Evolutionary conservation across 2,329 filamentous ascomycete genomes (phyloP), one percentile per base, ranked within the genome.

Genomic region (Uncinocarpus reesii): DNA sequence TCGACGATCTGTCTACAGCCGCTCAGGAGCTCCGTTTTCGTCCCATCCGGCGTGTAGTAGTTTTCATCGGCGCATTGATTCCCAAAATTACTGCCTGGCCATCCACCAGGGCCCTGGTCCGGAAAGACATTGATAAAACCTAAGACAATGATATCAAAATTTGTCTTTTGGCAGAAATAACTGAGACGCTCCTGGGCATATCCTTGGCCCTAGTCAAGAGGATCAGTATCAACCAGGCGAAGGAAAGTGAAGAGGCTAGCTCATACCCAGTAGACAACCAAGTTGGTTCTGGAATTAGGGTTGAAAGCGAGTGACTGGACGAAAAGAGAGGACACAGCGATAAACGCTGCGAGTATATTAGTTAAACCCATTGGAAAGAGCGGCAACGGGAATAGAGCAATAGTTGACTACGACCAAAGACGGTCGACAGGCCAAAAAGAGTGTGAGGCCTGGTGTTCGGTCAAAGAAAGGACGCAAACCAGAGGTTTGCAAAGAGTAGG

Each of bases 401-500:
- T 20, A n/a, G n/a, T n/a, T n/a, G n/a, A n/a, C 26, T 31, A 7
- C 10, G 21, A 32, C 13, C 16, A 20, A 37, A 29, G 38, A 47
- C 11, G 38, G 65, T 61, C 58, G 26, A 21, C 58, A 65, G 62
- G 58, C 63, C 52, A 50, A 62, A 63, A 60, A 58, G 65, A 64
- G 54, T 54, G 56, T 50, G 35, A 24, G 42, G 37, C 42, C 42
- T 52, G 54, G 28, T 47, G 31, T 24, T 35, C 56, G 59, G 58
- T 58, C 57, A 77, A 75, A 50, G 75, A 78, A 64, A 65, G 75
- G 71, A 78, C 74, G 72, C 73, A 76, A 72, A 74, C 71, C 70
- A 65, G 29, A 37, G 47, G 49, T 48, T 52, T 54, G 52, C 49
- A 46, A 16, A 18, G 23, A 26, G 21, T 36, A 20, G 24, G n/a